A percentile compares a stretch with the other conserved stretches of the same genome.
phyloP scores from a whole-genome alignment of 768 basidiomycete species.

The Lanmaoa pseudosensibilis region DNA sequence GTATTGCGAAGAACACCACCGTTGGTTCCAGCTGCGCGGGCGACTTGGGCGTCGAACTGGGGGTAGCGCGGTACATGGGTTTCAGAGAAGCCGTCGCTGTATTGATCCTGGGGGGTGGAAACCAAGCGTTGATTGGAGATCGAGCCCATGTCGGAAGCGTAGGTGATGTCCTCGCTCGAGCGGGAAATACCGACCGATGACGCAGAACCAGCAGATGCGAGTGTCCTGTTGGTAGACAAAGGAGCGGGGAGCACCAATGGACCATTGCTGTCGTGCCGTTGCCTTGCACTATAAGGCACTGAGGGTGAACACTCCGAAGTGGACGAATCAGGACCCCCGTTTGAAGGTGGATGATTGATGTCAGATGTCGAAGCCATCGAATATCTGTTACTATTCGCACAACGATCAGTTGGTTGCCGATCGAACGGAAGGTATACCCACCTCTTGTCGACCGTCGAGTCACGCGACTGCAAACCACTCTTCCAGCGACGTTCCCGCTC shows the following conservation, averaged over 20 bases:
- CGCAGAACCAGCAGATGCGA: constrained; percentile 42
- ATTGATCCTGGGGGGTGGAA: constrained; percentile 36
- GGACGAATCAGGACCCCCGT: constrained; percentile 52
- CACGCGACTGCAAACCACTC: constrained; percentile 79
- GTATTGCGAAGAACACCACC: constrained; percentile 42
- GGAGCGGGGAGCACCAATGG: constrained; percentile 76
- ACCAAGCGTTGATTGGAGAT: constrained; percentile 47
- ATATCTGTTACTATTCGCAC: constrained; percentile 54
- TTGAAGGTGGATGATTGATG: constrained; percentile 55
- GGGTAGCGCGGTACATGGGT: constrained; percentile 19
- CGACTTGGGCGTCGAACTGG: constrained; percentile 43
- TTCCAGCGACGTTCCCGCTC: constrained; percentile 95
- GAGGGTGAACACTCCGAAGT: constrained; percentile 57
- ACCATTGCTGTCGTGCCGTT: constrained; percentile 67
- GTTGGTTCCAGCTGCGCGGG: constrained; percentile 38
- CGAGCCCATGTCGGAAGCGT: constrained; percentile 36
- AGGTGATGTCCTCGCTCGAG: constrained; percentile 43
- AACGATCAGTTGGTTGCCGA: constrained; percentile 18
- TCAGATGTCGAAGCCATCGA: constrained; percentile 81
- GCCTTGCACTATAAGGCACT: constrained; percentile 42
- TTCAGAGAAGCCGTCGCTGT: constrained; percentile 27
- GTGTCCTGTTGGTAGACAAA: constrained; percentile 56
- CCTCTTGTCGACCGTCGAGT: constrained; percentile 72
- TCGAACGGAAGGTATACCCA: constrained; percentile 34
- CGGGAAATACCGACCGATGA: constrained; percentile 46